These are phyloP conservation scores for Stenogyne calaminthoides DNA, from an alignment of 305 asterid genomes.

Conservation along the genomic window DNA sequence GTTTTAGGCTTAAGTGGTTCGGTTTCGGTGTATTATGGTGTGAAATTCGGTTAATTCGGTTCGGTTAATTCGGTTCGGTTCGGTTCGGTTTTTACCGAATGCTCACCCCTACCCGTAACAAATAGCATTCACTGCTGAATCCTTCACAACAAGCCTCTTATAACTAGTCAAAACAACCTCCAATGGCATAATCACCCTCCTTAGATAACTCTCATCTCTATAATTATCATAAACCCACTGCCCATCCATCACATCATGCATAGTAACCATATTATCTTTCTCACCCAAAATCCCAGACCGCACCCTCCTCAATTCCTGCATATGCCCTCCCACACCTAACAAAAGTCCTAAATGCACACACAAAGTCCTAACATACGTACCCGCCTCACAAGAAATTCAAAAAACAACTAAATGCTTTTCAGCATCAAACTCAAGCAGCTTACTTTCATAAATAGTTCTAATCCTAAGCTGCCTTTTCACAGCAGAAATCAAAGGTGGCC, in stretches of 20 bases:
- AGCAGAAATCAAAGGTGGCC: constrained; percentile 90
- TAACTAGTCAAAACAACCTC: constrained; percentile 89
- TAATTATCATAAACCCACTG: constrained; percentile 87
- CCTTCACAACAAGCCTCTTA: constrained; percentile 95
- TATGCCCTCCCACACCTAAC: constrained; percentile 88
- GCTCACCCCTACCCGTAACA: too few species aligned
- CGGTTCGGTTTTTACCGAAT: too few species aligned
- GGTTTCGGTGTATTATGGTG: too few species aligned
- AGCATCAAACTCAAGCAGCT: constrained; percentile 79
- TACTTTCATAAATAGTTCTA: constrained; percentile 86
- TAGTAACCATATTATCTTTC: constrained; percentile 91
- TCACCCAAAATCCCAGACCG: constrained; percentile 88
- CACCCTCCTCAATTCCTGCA: constrained; percentile 94
- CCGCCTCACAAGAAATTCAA: constrained; percentile 96
- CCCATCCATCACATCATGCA: constrained; percentile 97
- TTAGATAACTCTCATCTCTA: constrained; percentile 82
- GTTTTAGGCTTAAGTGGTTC: too few species aligned
- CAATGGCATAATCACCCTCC: constrained; percentile 92
- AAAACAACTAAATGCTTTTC: constrained; percentile 76
- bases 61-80: too few species aligned
- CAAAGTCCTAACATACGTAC: constrained; percentile 86
- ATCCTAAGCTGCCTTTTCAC: constrained; percentile 92
- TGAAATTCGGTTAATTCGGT: too few species aligned
- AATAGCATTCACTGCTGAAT: constrained; percentile 90
- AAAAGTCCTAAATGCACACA: constrained; percentile 89